Conservation (phyloP, 169 alveolate species). For the Plasmodium fragile region DNA sequence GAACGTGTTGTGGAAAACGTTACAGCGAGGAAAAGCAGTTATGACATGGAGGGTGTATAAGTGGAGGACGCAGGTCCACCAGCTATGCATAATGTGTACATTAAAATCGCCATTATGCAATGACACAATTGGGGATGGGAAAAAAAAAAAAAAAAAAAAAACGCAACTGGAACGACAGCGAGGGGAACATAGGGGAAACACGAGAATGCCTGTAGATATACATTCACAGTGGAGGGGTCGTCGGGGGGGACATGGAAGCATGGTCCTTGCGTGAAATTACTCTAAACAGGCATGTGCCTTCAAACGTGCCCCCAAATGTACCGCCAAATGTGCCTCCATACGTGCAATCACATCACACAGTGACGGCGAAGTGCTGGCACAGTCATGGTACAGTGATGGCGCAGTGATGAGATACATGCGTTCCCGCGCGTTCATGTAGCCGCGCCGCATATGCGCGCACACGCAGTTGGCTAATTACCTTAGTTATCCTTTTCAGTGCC, state of each 20-base stretch:
- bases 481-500: slow-evolving; percentile 63
- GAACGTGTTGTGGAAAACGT: not conserved
- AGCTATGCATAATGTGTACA: not conserved
- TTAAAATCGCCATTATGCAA: not conserved
- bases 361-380: not conserved
- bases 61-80: not conserved
- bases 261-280: not conserved
- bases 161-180: not conserved
- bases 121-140: not conserved
- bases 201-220: not conserved
- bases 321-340: not conserved
- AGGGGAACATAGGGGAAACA: not conserved
- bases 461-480: slow-evolving; percentile 22
- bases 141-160: not conserved
- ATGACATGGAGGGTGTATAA: not conserved
- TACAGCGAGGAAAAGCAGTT: not conserved
- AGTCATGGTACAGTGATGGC: too few relatives aligned
- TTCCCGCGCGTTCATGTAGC: not conserved
- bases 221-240: not conserved
- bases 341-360: not conserved
- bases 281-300: not conserved
- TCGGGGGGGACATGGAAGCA: not conserved
- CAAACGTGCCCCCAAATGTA: not conserved
- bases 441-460: not conserved
- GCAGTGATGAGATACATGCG: not conserved